These are phyloP conservation scores for Cryphonectria parasitica DNA, from an alignment of 2,329 filamentous ascomycete species.

Conservation along the genomic window DNA sequence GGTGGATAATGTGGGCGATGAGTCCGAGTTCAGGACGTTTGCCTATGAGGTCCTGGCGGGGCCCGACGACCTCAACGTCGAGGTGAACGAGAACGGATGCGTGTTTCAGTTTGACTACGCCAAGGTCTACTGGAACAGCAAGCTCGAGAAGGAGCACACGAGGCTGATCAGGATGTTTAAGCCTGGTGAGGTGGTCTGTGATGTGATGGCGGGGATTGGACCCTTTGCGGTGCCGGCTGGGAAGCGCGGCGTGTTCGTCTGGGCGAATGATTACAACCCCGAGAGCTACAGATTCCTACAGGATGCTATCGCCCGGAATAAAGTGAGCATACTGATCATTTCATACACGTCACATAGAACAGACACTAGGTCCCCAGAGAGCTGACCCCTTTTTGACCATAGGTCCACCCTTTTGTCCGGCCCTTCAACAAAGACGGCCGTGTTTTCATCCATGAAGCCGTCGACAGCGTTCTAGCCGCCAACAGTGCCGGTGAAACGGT, in stretches of 20 bases:
- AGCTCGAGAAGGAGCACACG: slow-evolving; percentile 86
- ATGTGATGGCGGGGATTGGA: slow-evolving; percentile 96
- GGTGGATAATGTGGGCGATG: slow-evolving; percentile 80
- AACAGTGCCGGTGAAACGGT: slow-evolving; percentile 56
- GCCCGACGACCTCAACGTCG: slow-evolving; percentile 79
- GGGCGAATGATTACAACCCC: slow-evolving; percentile 96
- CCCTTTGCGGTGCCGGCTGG: slow-evolving; percentile 93
- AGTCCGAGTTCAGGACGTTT: slow-evolving; percentile 89
- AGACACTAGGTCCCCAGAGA: not conserved
- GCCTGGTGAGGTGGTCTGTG: slow-evolving; percentile 86
- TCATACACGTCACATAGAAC: not conserved
- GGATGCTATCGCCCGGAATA: slow-evolving; percentile 75
- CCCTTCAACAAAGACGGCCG: slow-evolving; percentile 83
- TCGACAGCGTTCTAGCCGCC: slow-evolving; percentile 61
- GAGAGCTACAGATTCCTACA: slow-evolving; percentile 77
- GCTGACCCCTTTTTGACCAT: slow-evolving; percentile 25
- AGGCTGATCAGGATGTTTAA: slow-evolving; percentile 76
- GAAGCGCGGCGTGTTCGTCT: slow-evolving; percentile 88
- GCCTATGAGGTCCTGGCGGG: slow-evolving; percentile 88
- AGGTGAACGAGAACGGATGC: slow-evolving; percentile 80
- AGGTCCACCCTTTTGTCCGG: slow-evolving; percentile 71
- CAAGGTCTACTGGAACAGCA: slow-evolving; percentile 97
- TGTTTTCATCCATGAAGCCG: slow-evolving; percentile 75
- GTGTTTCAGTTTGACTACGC: slow-evolving; percentile 91
- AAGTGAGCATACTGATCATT: slow-evolving; percentile 54